Percentiles rank a stretch among this genome's conserved stretches.
Conservation (phyloP, 148 eudicot genomes). For the Silene conica region DNA sequence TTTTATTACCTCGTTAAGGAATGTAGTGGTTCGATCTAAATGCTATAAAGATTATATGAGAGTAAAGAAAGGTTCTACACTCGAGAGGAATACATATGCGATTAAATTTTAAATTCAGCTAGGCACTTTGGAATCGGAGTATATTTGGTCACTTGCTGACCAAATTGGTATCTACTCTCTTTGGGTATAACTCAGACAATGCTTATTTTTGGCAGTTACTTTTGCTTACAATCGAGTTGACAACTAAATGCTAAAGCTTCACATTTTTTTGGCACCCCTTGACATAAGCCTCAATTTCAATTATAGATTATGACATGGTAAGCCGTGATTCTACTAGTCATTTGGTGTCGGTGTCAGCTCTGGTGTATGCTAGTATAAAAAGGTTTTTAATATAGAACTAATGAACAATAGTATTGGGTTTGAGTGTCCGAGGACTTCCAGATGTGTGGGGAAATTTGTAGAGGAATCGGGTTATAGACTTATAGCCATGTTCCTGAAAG, state of each 20-base stretch:
- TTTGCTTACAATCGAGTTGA: too few species aligned
- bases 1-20: background rate
- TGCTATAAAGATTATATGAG: background rate
- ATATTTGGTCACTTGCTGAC: background rate
- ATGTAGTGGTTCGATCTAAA: background rate
- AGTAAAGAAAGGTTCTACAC: too few species aligned
- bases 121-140: background rate
- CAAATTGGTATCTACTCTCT: background rate
- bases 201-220: background rate
- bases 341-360: background rate
- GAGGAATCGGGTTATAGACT: constrained; percentile 1
- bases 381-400: background rate
- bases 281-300: background rate
- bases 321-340: background rate
- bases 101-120: background rate
- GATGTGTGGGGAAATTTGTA: background rate
- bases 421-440: background rate
- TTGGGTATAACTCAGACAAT: background rate
- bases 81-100: background rate
- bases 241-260: background rate
- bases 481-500: background rate
- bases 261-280: background rate
- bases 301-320: background rate
- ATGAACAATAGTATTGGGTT: background rate
- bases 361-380: background rate